Conservation (phyloP, 2,329 filamentous ascomycete species). For the Lecanicillium sp. region DNA sequence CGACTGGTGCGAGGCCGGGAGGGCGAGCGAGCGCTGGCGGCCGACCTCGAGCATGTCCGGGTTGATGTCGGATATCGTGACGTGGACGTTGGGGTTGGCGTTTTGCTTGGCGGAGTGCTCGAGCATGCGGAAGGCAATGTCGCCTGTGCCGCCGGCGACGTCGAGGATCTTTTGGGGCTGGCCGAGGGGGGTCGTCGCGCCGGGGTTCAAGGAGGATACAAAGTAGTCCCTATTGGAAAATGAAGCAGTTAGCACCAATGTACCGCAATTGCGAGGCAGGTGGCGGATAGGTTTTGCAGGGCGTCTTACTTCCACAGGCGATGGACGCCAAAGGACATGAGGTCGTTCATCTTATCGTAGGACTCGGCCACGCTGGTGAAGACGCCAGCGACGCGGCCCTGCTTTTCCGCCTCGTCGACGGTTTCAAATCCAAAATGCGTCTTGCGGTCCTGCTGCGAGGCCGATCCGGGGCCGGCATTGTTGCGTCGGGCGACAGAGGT, state of each 20-base stretch:
- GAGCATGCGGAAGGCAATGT: constrained; percentile 95
- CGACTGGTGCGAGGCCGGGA: constrained; percentile 47
- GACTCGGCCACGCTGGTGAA: constrained; percentile 92
- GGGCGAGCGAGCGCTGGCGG: constrained; percentile 60
- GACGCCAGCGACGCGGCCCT: constrained; percentile 65
- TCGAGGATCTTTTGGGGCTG: constrained; percentile 72
- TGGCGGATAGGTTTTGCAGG: constrained; percentile 1
- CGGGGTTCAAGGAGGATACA: constrained; percentile 83
- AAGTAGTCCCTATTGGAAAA: constrained; percentile 65
- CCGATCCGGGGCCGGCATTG: constrained; percentile 14
- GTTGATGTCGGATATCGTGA: constrained; percentile 96
- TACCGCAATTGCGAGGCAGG: background rate
- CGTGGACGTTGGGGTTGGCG: constrained; percentile 65
- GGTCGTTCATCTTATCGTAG: constrained; percentile 98
- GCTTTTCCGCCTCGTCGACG: constrained; percentile 72
- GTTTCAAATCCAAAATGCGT: constrained; percentile 92
- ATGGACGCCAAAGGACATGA: constrained; percentile 97
- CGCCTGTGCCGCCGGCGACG: constrained; percentile 92
- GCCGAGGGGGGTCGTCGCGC: constrained; percentile 40
- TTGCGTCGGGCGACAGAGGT: constrained; percentile 18
- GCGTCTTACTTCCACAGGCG: constrained; percentile 73
- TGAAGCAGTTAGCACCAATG: constrained; percentile 1
- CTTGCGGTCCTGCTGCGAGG: constrained; percentile 40
- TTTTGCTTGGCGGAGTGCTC: constrained; percentile 79
- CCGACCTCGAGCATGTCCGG: constrained; percentile 89